Percentiles rank a stretch among this genome's conserved stretches.
Conservation (phyloP, 2,329 filamentous ascomycete species). For the Diatrype stigma region DNA sequence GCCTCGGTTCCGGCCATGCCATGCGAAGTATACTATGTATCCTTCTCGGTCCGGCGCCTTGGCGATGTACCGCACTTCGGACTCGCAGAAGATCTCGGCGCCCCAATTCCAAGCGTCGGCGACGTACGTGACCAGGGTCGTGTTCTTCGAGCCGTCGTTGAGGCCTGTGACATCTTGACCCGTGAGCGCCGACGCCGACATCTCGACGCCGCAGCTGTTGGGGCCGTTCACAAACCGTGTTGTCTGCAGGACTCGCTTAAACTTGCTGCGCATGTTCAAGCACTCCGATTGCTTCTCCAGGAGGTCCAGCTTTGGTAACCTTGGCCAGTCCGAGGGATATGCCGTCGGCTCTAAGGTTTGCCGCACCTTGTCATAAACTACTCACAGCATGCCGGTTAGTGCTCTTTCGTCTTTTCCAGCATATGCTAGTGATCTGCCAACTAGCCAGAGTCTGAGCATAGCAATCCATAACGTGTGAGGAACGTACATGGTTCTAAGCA, state of each 20-base stretch:
- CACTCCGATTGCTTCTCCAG: constrained; percentile 53
- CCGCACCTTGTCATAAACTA: constrained; percentile 55
- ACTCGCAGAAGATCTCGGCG: constrained; percentile 66
- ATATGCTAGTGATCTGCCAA: too few species aligned
- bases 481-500: constrained; percentile 47
- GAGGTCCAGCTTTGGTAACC: constrained; percentile 53
- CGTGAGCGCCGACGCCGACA: constrained; percentile 55
- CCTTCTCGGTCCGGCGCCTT: constrained; percentile 47
- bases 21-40: constrained; percentile 61
- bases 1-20: constrained; percentile 56
- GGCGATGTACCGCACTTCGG: constrained; percentile 60
- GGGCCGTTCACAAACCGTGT: constrained; percentile 58
- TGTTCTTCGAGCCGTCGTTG: constrained; percentile 66
- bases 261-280: constrained; percentile 48
- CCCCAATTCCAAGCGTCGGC: constrained; percentile 70
- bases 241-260: constrained; percentile 55
- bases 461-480: neutral
- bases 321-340: constrained; percentile 56
- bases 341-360: constrained; percentile 53
- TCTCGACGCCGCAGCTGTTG: constrained; percentile 61
- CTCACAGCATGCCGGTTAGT: neutral
- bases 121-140: constrained; percentile 62
- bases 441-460: too few species aligned
- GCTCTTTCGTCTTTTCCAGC: neutral
- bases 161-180: constrained; percentile 61